Evolutionary conservation across 768 basidiomycete genomes (phyloP), one percentile per base, ranked within the genome.

Genomic region (Lactifluus subvellereus): DNA sequence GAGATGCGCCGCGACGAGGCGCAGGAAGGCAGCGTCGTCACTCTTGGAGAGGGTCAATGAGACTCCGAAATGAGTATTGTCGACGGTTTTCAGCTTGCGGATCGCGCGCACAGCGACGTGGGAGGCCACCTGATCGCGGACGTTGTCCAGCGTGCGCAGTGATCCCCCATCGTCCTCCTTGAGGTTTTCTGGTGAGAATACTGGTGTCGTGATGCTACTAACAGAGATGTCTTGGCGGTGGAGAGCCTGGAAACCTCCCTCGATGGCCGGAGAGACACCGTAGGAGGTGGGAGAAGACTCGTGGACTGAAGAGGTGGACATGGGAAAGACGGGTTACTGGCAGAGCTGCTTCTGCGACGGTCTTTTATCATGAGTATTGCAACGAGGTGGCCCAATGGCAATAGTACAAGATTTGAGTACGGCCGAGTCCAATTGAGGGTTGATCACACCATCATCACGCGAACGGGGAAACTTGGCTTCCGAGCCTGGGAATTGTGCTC

Each of bases 21-120:
- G 74, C 14, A 90, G 73, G 71, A 88, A 88, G 47, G 74, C 68
- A 40, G 81, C 79, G 57, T 86, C 84, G 59, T 84, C 77, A 27
- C 71, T 73, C 62, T 82, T 84, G 0, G 86, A 79, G 59, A 87
- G 78, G 11, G 84, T 83, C 22, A 86, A 73, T 55, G 80, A 73
- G 16, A 91, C 85, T 43, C 84, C 84, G 54, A 86, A 76, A 56
- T 80, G 79, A 14, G 82, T 72, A 73, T 79, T 82, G 65, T 88
- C 83, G 35, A 81, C 65, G 1, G 67, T 67, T 67, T 80, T 76
- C 2, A 82, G 77, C 61, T 80, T 80, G 40, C 75, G 80, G 62
- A 85, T 76, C 2, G 81, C 76, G 30, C 80, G 79, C 10, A 84
- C 71, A 4, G 84, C 85, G 54, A 87, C 76, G 63, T 81, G 78